Evolutionary conservation across 768 basidiomycete genomes (phyloP).

Genomic region (Tylopilus subfusipes): DNA sequence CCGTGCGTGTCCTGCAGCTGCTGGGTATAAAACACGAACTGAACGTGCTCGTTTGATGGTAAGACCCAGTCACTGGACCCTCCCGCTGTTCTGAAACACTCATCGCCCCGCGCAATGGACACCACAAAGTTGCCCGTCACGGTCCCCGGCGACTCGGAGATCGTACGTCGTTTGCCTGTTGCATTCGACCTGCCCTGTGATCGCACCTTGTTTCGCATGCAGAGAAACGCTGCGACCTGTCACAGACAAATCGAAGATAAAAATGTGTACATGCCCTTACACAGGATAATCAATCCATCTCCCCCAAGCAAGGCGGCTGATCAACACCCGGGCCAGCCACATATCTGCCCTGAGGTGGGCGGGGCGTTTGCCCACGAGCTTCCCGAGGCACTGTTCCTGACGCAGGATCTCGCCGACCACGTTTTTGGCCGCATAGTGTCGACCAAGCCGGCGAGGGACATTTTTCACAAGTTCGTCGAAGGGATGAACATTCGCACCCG

Average conservation of each 20-base stretch:
- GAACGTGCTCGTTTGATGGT: no score
- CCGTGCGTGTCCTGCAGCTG: no score
- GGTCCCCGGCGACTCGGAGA: no score
- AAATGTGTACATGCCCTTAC: neutral
- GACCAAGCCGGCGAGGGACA: neutral
- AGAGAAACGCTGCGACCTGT: constrained; percentile 1
- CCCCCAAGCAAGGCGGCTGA: constrained; percentile 1
- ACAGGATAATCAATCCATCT: neutral
- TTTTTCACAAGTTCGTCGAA: neutral
- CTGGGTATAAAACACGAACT: no score
- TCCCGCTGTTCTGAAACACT: no score
- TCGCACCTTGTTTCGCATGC: neutral
- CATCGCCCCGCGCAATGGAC: no score
- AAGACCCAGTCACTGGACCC: no score
- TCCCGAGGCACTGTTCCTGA: constrained; percentile 2
- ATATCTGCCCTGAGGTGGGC: constrained; percentile 1
- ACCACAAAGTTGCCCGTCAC: no score
- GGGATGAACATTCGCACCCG: no score
- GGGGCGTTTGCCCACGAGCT: constrained; percentile 5
- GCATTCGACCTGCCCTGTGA: neutral
- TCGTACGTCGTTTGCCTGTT: neutral
- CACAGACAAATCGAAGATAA: neutral
- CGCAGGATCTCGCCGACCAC: constrained; percentile 15
- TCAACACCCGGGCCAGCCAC: neutral
- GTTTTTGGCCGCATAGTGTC: neutral